Evolutionary conservation across 306 rosid species (phyloP).

Genomic region (Inga leiocalycina): DNA sequence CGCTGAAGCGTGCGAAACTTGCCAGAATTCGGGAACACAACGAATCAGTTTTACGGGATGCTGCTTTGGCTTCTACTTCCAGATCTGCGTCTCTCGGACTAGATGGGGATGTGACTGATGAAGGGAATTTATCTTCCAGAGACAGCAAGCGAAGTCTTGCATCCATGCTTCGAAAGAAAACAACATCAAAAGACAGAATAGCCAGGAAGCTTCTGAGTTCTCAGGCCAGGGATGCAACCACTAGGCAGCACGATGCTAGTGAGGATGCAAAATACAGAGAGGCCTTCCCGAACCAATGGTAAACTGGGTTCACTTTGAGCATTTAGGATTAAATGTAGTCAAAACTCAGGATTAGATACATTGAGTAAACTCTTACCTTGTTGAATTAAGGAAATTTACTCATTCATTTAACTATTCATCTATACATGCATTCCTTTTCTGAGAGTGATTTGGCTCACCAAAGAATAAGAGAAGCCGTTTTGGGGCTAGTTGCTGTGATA

Average conservation of each 20-base stretch:
- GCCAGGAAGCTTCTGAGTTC: background rate
- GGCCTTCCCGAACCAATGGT: conserved; percentile 26
- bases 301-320: background rate
- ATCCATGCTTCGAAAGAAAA: conserved; percentile 18
- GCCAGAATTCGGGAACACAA: conserved; percentile 91
- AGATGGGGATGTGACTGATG: background rate
- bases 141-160: background rate
- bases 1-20: conserved; percentile 77
- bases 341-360: background rate
- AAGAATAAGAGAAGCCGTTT: conserved; percentile 23
- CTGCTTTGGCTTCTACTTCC: conserved; percentile 10
- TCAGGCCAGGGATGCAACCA: background rate
- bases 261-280: conserved; percentile 18
- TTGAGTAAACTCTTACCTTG: conserved; percentile 20
- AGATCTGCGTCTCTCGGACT: background rate
- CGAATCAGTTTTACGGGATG: conserved; percentile 63
- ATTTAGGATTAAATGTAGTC: background rate
- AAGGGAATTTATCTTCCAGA: background rate
- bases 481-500: conserved; percentile 9
- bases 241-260: conserved; percentile 11
- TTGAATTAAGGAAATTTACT: background rate
- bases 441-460: conserved; percentile 9
- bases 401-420: conserved; percentile 17
- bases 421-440: conserved; percentile 1
- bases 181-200: conserved; percentile 11